Evolutionary conservation across 768 basidiomycete genomes (phyloP), one percentile per base, ranked within the genome.

Genomic region (Tulasnella sp.): DNA sequence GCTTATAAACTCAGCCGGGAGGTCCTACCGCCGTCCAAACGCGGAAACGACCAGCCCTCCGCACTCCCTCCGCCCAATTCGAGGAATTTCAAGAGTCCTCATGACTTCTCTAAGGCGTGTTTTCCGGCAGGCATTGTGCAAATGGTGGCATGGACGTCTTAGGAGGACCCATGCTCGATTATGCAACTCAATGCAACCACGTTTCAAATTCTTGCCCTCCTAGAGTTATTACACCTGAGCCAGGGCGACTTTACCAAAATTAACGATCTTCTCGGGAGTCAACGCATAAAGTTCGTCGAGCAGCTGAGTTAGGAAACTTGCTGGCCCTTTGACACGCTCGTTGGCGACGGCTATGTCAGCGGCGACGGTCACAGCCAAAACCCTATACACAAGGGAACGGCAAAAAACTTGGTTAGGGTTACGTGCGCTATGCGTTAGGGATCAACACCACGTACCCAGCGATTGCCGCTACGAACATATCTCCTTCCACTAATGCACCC

Each of bases 391-490:
- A 17, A 4, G 9, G 4, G 19, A 45, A 45, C 15, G 40, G 64
- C 49, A 68, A 15, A 3, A 58, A n/a, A 67, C 83, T 89, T 71
- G n/a, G n/a, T 58, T n/a, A 58, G 54, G 25, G 25, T 25, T 19
- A 22, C 19, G 36, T 19, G 17, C 40, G 36, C 12, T 31, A 7
- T 7, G 29, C 29, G 45, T 25, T 22, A 29, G 19, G 12, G 7
- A 22, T 19, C 4, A 36, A 22, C 17, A 9, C 22, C 11, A 36
- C 77, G 78, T 81, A 93, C 93, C 92, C 96, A 69, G 90, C 89
- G 34, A 95, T 84, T 0, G 94, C 88, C 0, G 88, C 94, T 15
- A 88, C 78, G 40, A 97, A 83, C 86, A 94, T 92, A 80, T 95
- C 90, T 8, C 93, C 93, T 67, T 84, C 84, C n/a, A 90, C 90